Conservation (phyloP, 2,329 filamentous ascomycete genomes). For the Rutstroemia sp. region DNA sequence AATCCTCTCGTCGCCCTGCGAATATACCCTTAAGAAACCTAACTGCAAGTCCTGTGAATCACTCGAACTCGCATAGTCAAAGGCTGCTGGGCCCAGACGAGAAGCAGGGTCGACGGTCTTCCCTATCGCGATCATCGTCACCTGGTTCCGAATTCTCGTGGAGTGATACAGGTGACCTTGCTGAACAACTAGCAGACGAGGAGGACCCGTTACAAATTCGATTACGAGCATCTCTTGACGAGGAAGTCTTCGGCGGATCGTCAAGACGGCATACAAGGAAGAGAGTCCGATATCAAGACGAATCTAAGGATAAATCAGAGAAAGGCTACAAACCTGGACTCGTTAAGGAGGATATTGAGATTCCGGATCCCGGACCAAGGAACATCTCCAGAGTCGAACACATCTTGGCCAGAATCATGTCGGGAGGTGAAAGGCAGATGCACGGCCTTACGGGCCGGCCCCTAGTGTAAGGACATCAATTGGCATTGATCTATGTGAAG, state of each 20-base stretch:
- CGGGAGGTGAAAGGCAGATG: slow-evolving; percentile 65
- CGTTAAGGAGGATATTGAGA: slow-evolving; percentile 71
- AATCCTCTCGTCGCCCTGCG: slow-evolving; percentile 60
- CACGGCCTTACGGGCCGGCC: slow-evolving; percentile 95
- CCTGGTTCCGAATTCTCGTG: slow-evolving; percentile 68
- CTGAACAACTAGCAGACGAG: slow-evolving; percentile 78
- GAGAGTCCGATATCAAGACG: slow-evolving; percentile 60
- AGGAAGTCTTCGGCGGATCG: slow-evolving; percentile 47
- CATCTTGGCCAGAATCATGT: slow-evolving; percentile 78
- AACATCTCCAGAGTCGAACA: slow-evolving; percentile 60
- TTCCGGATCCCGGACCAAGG: slow-evolving; percentile 61
- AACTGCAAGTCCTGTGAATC: slow-evolving; percentile 29
- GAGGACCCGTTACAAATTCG: slow-evolving; percentile 73
- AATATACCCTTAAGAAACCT: slow-evolving; percentile 85
- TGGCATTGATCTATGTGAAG: neutral
- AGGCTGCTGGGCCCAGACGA: slow-evolving; percentile 39
- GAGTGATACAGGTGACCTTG: slow-evolving; percentile 92
- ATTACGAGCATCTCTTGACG: slow-evolving; percentile 59
- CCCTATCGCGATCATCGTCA: slow-evolving; percentile 47
- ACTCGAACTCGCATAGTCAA: slow-evolving; percentile 33
- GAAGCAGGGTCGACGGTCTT: slow-evolving; percentile 35
- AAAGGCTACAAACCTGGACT: slow-evolving; percentile 34
- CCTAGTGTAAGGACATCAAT: slow-evolving; percentile 60
- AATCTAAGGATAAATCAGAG: slow-evolving; percentile 33
- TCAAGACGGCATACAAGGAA: slow-evolving; percentile 44